Base-by-base conservation (phyloP, 805 yeast species). In the Pachysolen tannophilus region DNA sequence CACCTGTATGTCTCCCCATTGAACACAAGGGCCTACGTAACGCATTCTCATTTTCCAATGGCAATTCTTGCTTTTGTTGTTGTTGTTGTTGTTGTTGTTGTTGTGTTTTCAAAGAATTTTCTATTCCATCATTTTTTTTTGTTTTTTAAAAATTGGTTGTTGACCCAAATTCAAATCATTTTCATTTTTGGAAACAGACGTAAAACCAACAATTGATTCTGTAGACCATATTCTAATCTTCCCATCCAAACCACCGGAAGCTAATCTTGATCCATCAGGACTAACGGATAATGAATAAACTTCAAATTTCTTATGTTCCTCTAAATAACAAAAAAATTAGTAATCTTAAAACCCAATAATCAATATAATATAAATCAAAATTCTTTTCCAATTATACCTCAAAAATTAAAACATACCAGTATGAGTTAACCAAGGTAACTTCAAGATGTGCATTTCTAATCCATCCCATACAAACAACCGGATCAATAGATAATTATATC, bases 1-100 rank as follows among this genome's bases (percentile, higher is more conserved):
- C 95, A 33, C 98, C 99, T 16, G 92, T 86, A 52, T 92, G 98
- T 36, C 96, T 72, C 26, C 92, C 80, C 95, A 92, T 85, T 19
- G 92, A 80, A 39, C 94, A 85, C 13, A 88, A 57, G 4, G 95
- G 94, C 20, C 72, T 55, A 39, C 68, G 60, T n/a, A 46, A 39
- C 4, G 47, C 41, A 4, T 48, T 49, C 30, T 62, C 65, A 10
- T 47, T 48, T 42, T 37, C 42, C 9, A 44, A 26, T 33, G 32
- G 19, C 27, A 11, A 24, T 21, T 14, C 24, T 26, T 14, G 16
- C 30, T 34, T 8, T 31, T n/a, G n/a, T n/a, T n/a, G n/a, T n/a
- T n/a, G n/a, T 36, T 16, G 17, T 31, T 25, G 37, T 17, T 28
- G 15, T 25, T 33, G 31, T 37, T 18, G 29, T 20, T 33, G 33